These are phyloP conservation scores for Crithidia brevicula DNA, from an alignment of 208 protist genomes.

Conservation along the genomic window DNA sequence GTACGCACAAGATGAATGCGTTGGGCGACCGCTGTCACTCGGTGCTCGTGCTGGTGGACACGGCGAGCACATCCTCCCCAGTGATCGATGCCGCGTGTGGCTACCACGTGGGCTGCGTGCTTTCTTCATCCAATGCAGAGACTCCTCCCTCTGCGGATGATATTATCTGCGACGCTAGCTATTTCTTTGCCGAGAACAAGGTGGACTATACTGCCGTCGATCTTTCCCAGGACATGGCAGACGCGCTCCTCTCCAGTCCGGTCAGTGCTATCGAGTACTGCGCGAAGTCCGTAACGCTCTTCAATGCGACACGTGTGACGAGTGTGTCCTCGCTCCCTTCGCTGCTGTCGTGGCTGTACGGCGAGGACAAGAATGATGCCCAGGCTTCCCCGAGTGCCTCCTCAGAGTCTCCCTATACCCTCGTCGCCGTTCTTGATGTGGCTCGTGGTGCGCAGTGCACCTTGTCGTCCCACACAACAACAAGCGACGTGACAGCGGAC, in stretches of 20 bases:
- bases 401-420: constrained; percentile 13
- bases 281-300: neutral
- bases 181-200: constrained; percentile 11
- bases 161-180: neutral
- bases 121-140: neutral
- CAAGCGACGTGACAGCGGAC: neutral
- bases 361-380: neutral
- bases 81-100: constrained; percentile 7
- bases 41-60: constrained; percentile 36
- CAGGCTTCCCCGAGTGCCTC: constrained; percentile 7
- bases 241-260: neutral
- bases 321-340: neutral
- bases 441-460: constrained; percentile 7
- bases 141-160: neutral
- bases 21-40: constrained; percentile 38
- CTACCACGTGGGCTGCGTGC: constrained; percentile 28
- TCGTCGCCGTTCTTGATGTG: constrained; percentile 26
- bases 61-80: neutral
- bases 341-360: constrained; percentile 21
- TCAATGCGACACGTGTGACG: constrained; percentile 2
- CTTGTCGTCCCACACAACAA: neutral
- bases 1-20: constrained; percentile 36
- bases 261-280: neutral
- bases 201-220: neutral
- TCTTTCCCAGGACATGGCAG: neutral